Conservation (phyloP, 148 eudicot genomes). For the Simmondsia chinensis region DNA sequence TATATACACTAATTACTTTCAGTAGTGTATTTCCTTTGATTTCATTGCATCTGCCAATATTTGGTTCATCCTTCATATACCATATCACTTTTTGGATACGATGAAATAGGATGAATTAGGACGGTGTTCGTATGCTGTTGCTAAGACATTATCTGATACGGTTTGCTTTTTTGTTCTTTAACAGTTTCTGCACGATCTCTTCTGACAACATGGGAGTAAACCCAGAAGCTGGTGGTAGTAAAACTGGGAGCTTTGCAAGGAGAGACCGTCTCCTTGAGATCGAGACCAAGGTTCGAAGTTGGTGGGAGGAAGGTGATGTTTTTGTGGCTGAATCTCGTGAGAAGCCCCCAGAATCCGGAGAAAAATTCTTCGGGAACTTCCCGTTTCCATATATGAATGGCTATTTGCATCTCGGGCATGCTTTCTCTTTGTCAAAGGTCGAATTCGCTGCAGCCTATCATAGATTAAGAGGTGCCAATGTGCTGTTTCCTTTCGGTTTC, state of each 20-base stretch:
- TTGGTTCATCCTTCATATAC: too few species aligned
- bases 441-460: conserved; percentile 88
- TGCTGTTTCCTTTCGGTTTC: conserved; percentile 83
- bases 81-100: too few species aligned
- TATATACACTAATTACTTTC: too few species aligned
- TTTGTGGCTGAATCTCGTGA: conserved; percentile 53
- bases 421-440: conserved; percentile 81
- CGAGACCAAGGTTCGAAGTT: conserved; percentile 39
- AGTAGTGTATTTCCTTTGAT: too few species aligned
- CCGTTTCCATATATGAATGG: conserved; percentile 99
- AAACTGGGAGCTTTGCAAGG: conserved; percentile 71
- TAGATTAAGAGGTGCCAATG: conserved; percentile 79
- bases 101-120: too few species aligned
- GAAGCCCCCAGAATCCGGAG: conserved; percentile 48
- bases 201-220: conserved; percentile 30
- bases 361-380: conserved; percentile 85
- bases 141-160: too few species aligned
- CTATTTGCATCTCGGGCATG: conserved; percentile 82
- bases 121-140: too few species aligned
- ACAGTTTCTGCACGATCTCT: conserved; percentile 33
- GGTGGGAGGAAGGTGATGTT: conserved; percentile 63
- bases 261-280: conserved; percentile 70
- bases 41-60: too few species aligned
- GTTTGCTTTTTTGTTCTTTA: neutral
- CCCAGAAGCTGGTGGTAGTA: conserved; percentile 24